Percentiles rank a stretch among this genome's conserved stretches.
phyloP scores from a whole-genome alignment of 1,284 basidiomycete genomes.

The Sanghuangporus sanghuang region DNA sequence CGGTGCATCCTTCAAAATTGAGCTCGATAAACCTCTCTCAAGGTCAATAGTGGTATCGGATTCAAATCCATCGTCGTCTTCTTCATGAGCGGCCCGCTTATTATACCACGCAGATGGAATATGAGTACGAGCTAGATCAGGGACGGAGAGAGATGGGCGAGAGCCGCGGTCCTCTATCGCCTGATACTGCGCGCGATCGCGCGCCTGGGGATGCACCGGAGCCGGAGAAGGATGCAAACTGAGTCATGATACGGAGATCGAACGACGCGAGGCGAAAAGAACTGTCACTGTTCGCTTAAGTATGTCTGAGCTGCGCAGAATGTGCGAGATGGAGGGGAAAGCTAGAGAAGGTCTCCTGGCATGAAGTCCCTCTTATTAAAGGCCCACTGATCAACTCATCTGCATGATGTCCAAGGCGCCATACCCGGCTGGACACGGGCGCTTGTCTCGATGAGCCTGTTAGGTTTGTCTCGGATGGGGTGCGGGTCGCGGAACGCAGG shows the following conservation, averaged over 20 bases:
- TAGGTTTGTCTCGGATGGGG: not conserved
- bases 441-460: not conserved
- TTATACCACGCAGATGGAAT: not conserved
- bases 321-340: no score
- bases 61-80: not conserved
- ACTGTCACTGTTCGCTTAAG: no score
- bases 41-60: constrained; percentile 6
- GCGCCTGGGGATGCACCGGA: not conserved
- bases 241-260: no score
- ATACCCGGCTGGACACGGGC: no score
- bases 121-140: not conserved
- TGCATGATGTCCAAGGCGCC: no score
- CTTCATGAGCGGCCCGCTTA: not conserved
- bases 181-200: not conserved
- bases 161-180: not conserved
- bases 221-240: not conserved
- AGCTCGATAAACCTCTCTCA: not conserved
- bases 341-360: no score
- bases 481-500: not conserved
- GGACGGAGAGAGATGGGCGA: not conserved
- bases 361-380: no score
- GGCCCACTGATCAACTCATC: no score
- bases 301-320: no score
- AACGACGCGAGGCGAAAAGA: no score
- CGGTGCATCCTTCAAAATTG: not conserved